These are phyloP conservation scores for Penicillium sp. DNA, from an alignment of 2,329 filamentous ascomycete species.

Conservation along the genomic window DNA sequence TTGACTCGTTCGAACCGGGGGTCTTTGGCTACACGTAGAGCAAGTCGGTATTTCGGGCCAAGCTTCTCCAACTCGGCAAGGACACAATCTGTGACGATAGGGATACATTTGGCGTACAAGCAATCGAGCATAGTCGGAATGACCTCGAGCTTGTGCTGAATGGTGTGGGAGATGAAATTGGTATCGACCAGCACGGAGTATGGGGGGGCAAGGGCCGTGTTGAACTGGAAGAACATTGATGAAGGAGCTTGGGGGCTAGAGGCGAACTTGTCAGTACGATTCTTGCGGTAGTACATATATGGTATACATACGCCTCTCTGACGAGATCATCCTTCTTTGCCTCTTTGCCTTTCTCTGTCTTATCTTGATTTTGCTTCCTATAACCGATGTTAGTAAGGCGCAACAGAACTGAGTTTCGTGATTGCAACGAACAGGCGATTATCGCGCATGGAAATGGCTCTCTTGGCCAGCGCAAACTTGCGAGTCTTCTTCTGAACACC, in stretches of 20 bases:
- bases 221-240: conserved; percentile 84
- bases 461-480: conserved; percentile 84
- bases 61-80: conserved; percentile 87
- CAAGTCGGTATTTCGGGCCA: conserved; percentile 82
- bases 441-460: conserved; percentile 78
- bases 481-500: conserved; percentile 84
- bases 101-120: conserved; percentile 85
- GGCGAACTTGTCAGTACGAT: neutral
- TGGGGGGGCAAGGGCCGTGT: conserved; percentile 78
- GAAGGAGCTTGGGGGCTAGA: conserved; percentile 71
- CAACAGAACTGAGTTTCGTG: neutral
- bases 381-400: neutral
- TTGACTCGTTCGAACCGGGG: conserved; percentile 80
- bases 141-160: conserved; percentile 84
- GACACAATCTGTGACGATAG: conserved; percentile 79
- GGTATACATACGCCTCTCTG: conserved; percentile 21
- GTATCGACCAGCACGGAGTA: conserved; percentile 81
- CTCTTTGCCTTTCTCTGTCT: conserved; percentile 18
- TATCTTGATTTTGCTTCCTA: conserved; percentile 21
- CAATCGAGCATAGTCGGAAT: conserved; percentile 90
- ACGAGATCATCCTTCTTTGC: conserved; percentile 21
- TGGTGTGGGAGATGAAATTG: conserved; percentile 87
- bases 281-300: conserved; percentile 3
- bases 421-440: conserved; percentile 56
- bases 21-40: conserved; percentile 80